phyloP scores from a whole-genome alignment of 805 yeast genomes.

The Nakazawaea wickerhamii region DNA sequence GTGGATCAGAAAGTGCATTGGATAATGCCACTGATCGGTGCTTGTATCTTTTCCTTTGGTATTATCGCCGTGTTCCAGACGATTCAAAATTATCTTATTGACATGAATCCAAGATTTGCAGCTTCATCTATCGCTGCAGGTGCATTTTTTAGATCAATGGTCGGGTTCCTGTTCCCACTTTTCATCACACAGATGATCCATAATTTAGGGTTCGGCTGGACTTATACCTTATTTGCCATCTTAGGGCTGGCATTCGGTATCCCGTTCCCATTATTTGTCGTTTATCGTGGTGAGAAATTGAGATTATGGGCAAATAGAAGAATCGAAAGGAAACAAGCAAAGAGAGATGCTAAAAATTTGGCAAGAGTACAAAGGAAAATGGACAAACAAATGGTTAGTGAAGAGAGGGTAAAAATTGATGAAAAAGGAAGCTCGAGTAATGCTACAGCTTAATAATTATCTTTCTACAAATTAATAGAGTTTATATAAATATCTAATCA shows the following conservation, averaged over 20 bases:
- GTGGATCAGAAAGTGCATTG: conserved; percentile 51
- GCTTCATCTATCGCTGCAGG: conserved; percentile 71
- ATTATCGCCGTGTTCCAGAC: conserved; percentile 61
- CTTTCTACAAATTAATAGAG: neutral
- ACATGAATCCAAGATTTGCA: conserved; percentile 61
- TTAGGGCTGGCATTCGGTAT: conserved; percentile 52
- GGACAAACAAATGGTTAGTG: neutral
- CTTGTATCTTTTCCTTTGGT: conserved; percentile 53
- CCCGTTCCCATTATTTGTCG: conserved; percentile 62
- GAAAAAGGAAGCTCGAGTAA: neutral
- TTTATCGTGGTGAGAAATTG: conserved; percentile 49
- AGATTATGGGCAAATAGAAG: conserved; percentile 53
- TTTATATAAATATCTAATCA: no score
- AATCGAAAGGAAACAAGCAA: conserved; percentile 41
- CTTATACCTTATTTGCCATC: conserved; percentile 56
- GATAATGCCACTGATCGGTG: conserved; percentile 61
- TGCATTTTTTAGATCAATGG: conserved; percentile 57
- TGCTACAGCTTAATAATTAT: neutral
- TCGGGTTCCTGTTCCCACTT: conserved; percentile 68
- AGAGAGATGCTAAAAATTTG: conserved; percentile 37
- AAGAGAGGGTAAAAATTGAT: neutral
- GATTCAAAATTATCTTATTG: conserved; percentile 65
- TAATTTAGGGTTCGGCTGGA: conserved; percentile 63
- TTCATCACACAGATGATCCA: conserved; percentile 55
- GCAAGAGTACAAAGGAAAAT: conserved; percentile 24